Base-by-base conservation (phyloP, 257 asterid species). In the Petunia secreta region DNA sequence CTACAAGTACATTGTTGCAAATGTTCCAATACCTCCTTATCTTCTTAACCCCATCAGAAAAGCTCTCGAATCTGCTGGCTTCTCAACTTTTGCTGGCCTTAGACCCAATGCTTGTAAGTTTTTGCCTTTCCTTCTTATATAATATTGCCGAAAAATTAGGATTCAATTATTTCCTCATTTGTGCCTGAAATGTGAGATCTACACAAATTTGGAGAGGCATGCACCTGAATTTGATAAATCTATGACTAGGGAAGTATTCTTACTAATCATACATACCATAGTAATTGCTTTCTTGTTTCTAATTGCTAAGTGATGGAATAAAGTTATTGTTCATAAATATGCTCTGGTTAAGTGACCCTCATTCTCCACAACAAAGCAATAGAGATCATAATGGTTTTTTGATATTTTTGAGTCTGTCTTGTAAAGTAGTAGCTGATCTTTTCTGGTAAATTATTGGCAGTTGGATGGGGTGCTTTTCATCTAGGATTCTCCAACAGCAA, bases 391-490 rank as follows among this genome's bases (percentile, higher is more conserved):
- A 52, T 10, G 57, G 3, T 9, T 39, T 14, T 39, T n/a, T 11
- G 50, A 25, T 14, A 13, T 14, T 11, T 13, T 5, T 2, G 63
- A 14, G 36, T 57, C 14, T 11, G 14, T 37, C 14, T 14, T 6
- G 25, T 25, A 13, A 60, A 50, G 34, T 34, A 73, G 77, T 73
- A 6, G 36, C 48, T 73, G 77, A 73, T 73, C 6, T 73, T 40
- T 50, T 6, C 3, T 73, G 62, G 77, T 71, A 46, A 25, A 52
- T 10, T 34, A 8, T 60, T 77, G 71, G 77, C 92, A 92, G 98
- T 90, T 90, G 97, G 98, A 68, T 96, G 99, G 98, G 93, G 97
- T 39, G 95, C 89, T 69, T 94, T 90, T 81, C 97, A 90, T 63
- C 62, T 93, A 83, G 99, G 98, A 41, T 91, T 87, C 77, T 84